Evolutionary conservation across 257 asterid species (phyloP), one percentile per base, ranked within the genome.

Genomic region (Cordia subcordata): DNA sequence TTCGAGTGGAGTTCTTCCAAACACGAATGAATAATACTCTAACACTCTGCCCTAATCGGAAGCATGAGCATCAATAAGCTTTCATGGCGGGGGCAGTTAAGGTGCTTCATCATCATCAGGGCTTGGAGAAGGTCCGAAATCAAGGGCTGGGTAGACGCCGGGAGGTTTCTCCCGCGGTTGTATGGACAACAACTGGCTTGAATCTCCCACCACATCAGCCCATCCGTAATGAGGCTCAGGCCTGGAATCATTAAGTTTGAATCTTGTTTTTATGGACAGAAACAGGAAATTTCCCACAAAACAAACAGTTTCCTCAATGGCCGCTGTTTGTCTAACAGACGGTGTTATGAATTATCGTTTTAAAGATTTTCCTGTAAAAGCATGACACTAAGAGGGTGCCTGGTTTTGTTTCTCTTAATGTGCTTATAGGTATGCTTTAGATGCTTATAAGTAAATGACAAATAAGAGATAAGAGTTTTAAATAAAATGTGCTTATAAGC

Each of bases 171-270:
- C 99, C 39, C 59, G 80, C 16, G 96, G 96, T 70, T 85, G 49
- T 55, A 93, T 90, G 19, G 97, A 93, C 42, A 93, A 78, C 70
- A 93, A 64, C 61, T 93, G 99, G 27, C 70, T 74, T 14, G 97
- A 93, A 76, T 93, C 92, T 13, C 99, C 99, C 55, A 93, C 99
- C 27, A 93, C 99, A 60, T 93, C 97, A 0, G 99, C 94, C 99
- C 99, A 93, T 76, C 99, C 99, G 56, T 93, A 89, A 75, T 90
- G 99, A 51, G 99, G 99, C 23, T 93, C 99, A 5, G 96, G 95
- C 90, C 99, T 93, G 65, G 69, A 58, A 58, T 51, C 62, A 53
- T 18, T n/a, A n/a, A n/a, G n/a, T n/a, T n/a, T n/a, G n/a, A n/a
- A n/a, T n/a, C n/a, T n/a, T n/a, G n/a, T n/a, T n/a, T n/a, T n/a